Evolutionary conservation across 768 basidiomycete species (phyloP), one percentile per base, ranked within the genome.

Genomic region (Butyriboletus loyo): DNA sequence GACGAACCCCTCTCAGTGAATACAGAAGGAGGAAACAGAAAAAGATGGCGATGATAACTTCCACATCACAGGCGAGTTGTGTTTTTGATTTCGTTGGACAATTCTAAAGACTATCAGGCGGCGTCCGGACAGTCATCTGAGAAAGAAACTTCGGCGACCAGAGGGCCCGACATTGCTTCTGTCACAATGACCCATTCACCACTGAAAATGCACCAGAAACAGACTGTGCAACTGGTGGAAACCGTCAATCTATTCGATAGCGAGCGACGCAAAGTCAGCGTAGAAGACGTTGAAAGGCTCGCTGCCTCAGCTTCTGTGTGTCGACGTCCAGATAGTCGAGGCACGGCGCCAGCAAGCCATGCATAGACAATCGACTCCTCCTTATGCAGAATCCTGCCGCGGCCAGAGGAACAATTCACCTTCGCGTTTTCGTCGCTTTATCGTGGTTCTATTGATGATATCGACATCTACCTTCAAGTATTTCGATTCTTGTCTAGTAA

Each of bases 1-100:
- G 65, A 10, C 56, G 65, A 36, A 31, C 48, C 24, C 57, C 65
- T 37, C 42, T 66, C 10, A 62, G 57, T 25, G 63, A 67, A 54
- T 49, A 54, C 44, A 59, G n/a, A 41, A 59, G 40, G 43, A 65
- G 62, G 50, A 62, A 52, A 24, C 54, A 52, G 39, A 67, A 48
- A 36, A 67, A 30, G 46, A 38, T 48, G 0, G 56, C 57, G 6
- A 10, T 32, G 15, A 56, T 6, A 47, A 17, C 34, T 17, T 55
- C 39, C 9, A 38, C 25, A 39, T 7, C 37, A 19, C 56, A 59
- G 52, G 64, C 14, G 13, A 54, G 65, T 56, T 13, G 9, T 14
- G 5, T 24, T 36, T 46, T 22, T 17, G 1, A 40, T 43, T 19
- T 10, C 15, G 36, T 32, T 27, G 42, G 6, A 24, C 27, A 31